Percentiles rank a stretch among this genome's conserved stretches.
Evolutionary conservation across 345 rosid genomes (phyloP).

Genomic region (Lagerstroemia speciosa): DNA sequence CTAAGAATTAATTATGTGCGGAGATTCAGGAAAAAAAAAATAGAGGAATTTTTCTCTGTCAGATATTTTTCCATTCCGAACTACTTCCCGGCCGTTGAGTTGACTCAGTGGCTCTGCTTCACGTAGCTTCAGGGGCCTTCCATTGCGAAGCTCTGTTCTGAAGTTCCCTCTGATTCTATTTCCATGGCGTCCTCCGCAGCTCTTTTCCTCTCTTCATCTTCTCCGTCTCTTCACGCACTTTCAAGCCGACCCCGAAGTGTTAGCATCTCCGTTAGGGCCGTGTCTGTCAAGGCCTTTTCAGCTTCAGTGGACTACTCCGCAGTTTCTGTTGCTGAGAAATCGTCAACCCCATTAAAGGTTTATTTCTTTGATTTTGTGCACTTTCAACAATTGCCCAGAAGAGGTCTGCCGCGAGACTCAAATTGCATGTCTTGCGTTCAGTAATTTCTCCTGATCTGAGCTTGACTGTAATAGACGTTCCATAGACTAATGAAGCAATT

Average conservation of each 20-base stretch:
- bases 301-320: conserved; percentile 36
- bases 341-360: conserved; percentile 43
- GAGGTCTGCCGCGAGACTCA: not conserved
- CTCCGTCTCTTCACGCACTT: conserved; percentile 26
- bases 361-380: not conserved
- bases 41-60: not conserved
- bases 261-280: conserved; percentile 27
- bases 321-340: conserved; percentile 28
- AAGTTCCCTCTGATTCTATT: not conserved
- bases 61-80: not conserved
- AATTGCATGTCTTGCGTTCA: not conserved
- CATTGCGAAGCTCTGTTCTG: not conserved
- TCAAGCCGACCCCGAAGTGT: conserved; percentile 24
- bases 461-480: not conserved
- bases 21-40: not conserved
- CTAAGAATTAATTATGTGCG: not conserved
- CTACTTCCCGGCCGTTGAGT: not conserved
- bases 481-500: not conserved
- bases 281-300: conserved; percentile 51
- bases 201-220: conserved; percentile 32
- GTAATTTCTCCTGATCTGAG: not conserved
- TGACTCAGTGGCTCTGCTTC: conserved; percentile 2
- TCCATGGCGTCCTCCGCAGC: conserved; percentile 28
- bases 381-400: conserved; percentile 1
- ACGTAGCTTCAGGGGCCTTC: not conserved